A percentile compares a stretch with the other conserved stretches of the same genome.
These are phyloP conservation scores for Ustilago bromivora DNA, from an alignment of 1,284 basidiomycete species.

Conservation along the genomic window DNA sequence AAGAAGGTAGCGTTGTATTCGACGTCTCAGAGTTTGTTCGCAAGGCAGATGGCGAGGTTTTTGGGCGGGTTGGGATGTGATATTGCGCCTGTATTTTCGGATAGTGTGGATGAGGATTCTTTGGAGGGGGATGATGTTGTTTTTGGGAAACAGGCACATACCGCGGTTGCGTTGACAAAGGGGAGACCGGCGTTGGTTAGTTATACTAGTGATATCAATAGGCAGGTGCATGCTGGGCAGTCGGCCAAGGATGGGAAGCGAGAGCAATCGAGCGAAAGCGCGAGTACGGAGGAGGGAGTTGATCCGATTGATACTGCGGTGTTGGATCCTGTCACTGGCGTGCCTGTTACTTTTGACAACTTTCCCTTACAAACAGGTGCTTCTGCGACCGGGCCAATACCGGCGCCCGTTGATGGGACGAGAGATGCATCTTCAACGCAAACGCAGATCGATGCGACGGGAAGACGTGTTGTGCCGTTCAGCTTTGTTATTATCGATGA, in stretches of 20 bases:
- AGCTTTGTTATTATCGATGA: slow-evolving; percentile 62
- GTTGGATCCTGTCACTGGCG: slow-evolving; percentile 59
- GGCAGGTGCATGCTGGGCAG: slow-evolving; percentile 16
- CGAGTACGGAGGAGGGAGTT: neutral
- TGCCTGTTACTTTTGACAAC: slow-evolving; percentile 50
- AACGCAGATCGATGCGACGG: slow-evolving; percentile 14
- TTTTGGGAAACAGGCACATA: slow-evolving; percentile 36
- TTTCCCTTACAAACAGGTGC: slow-evolving; percentile 4
- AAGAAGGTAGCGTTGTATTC: slow-evolving; percentile 56
- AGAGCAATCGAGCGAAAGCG: neutral
- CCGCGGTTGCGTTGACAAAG: slow-evolving; percentile 51
- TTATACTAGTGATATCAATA: slow-evolving; percentile 52
- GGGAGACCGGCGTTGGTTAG: slow-evolving; percentile 51
- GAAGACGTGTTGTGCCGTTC: slow-evolving; percentile 45
- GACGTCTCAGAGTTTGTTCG: slow-evolving; percentile 35
- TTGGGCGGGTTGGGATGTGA: slow-evolving; percentile 40
- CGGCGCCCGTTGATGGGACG: neutral
- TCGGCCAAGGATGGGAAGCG: slow-evolving; percentile 1
- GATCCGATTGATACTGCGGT: slow-evolving; percentile 39
- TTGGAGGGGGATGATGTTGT: slow-evolving; percentile 15
- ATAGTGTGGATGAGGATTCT: slow-evolving; percentile 26
- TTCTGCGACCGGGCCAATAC: neutral
- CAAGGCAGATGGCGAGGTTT: slow-evolving; percentile 28
- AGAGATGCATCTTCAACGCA: neutral
- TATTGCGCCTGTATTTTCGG: slow-evolving; percentile 39